Percentiles rank a stretch among this genome's conserved stretches.
phyloP scores from a whole-genome alignment of 371 early-diverging fungal species.

The Phascolomyces articulosus region DNA sequence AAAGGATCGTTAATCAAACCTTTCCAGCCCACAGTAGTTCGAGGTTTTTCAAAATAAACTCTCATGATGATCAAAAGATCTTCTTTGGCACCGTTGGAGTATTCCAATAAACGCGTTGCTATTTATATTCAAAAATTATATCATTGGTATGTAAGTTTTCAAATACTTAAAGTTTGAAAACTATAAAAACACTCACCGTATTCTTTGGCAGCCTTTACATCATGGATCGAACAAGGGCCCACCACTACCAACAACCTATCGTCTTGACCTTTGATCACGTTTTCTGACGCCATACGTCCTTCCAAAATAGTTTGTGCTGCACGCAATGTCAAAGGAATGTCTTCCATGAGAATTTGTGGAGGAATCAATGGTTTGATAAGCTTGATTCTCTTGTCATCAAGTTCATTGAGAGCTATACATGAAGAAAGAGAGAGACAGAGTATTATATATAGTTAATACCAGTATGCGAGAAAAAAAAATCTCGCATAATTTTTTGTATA shows the following conservation, averaged over 20 bases:
- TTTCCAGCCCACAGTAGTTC: conserved; percentile 95
- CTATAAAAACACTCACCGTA: conserved; percentile 81
- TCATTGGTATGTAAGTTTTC: too few species aligned
- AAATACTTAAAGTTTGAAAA: neutral
- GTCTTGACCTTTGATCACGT: conserved; percentile 75
- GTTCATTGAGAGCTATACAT: conserved; percentile 78
- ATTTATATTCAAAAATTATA: neutral
- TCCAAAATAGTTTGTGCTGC: conserved; percentile 54
- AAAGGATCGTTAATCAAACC: conserved; percentile 86
- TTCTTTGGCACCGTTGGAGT: conserved; percentile 60
- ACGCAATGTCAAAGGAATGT: conserved; percentile 73
- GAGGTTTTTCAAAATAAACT: conserved; percentile 94
- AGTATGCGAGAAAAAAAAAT: too few species aligned
- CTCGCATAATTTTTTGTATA: too few species aligned
- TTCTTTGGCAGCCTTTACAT: conserved; percentile 83
- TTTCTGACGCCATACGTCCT: conserved; percentile 59
- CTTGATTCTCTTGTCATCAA: conserved; percentile 91
- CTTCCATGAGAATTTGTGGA: conserved; percentile 94
- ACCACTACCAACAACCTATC: conserved; percentile 83
- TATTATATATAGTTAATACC: too few species aligned
- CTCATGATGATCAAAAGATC: conserved; percentile 90
- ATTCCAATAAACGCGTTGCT: conserved; percentile 54
- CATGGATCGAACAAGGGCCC: conserved; percentile 93
- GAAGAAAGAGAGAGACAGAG: neutral
- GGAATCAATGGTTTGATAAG: conserved; percentile 91